Percentiles rank a stretch among this genome's conserved stretches.
Conservation (phyloP, 805 yeast genomes). For the Kurtzmaniella cleridarum region DNA sequence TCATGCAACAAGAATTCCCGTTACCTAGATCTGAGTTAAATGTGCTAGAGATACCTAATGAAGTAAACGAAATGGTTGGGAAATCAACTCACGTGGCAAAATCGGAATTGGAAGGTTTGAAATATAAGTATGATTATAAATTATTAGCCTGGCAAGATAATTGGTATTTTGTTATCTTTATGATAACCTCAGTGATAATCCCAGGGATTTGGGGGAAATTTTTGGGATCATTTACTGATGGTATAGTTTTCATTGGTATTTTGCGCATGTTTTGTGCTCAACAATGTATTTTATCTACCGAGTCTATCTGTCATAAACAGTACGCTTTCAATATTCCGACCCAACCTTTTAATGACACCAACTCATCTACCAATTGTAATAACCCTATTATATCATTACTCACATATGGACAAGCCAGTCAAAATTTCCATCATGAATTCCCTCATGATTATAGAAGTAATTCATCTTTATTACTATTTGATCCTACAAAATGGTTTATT, state of each 20-base stretch:
- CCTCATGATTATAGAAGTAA: slow-evolving; percentile 86
- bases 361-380: slow-evolving; percentile 65
- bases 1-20: slow-evolving; percentile 34
- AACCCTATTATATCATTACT: slow-evolving; percentile 53
- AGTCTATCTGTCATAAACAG: slow-evolving; percentile 72
- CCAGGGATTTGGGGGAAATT: slow-evolving; percentile 23
- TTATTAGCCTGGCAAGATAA: slow-evolving; percentile 33
- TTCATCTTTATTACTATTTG: slow-evolving; percentile 65
- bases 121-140: slow-evolving; percentile 12
- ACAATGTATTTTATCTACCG: slow-evolving; percentile 71
- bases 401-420: slow-evolving; percentile 87
- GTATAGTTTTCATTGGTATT: slow-evolving; percentile 67
- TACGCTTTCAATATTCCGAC: slow-evolving; percentile 65
- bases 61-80: slow-evolving; percentile 4
- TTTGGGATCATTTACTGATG: slow-evolving; percentile 25
- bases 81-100: slow-evolving; percentile 25
- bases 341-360: slow-evolving; percentile 46
- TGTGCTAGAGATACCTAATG: not conserved
- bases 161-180: slow-evolving; percentile 20
- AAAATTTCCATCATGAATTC: slow-evolving; percentile 93
- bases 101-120: slow-evolving; percentile 2
- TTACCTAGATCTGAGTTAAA: slow-evolving; percentile 8
- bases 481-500: slow-evolving; percentile 81
- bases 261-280: slow-evolving; percentile 67
- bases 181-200: slow-evolving; percentile 23